Evolutionary conservation across 805 yeast genomes (phyloP), one percentile per base, ranked within the genome.

Genomic region (Kluyveromyces starmeri): DNA sequence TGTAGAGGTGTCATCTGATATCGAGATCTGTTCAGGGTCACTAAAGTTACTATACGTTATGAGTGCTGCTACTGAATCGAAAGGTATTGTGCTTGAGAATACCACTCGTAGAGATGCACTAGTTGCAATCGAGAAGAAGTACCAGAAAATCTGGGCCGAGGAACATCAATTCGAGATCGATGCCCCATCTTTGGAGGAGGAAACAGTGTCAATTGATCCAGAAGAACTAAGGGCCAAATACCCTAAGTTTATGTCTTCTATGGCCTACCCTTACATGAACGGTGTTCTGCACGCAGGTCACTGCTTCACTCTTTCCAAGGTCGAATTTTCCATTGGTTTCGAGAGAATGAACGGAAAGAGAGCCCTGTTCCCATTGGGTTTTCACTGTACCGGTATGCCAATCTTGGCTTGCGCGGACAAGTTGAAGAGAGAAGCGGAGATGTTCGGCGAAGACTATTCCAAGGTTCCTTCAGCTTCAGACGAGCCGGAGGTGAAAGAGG

Each of bases 351-450:
- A 72, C 53, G 97, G 96, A 46, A 84, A 81, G 63, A 73, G 82
- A 50, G 95, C 96, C 23, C 67, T 88, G 41, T 92, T 84, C 66
- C 97, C 98, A 34, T 71, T 92, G 38, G 98, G 98, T 32, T 92
- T 89, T 80, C 98, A 92, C 64, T 92, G 98, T 73, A 92, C 98
- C 22, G 98, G 98, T 70, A 82, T 92, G 96, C 97, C 98, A 36
- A 92, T 92, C 59, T 71, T 76, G 57, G 89, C 97, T 19, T 73
- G 95, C 52, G 97, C 98, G 32, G 98, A 89, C 64, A 89, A 92
- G 64, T 71, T 92, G 55, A 75, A 75, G 55, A 78, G 98, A 60
- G 98, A 92, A 68, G 69, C 88, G 39, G 96, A 92, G 64, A 59
- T 73, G 59, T 92, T 92, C 56, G 98, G 98, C 35, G 67, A 62